Evolutionary conservation across 1,284 basidiomycete genomes (phyloP).

Genomic region (Marasmius sp.): DNA sequence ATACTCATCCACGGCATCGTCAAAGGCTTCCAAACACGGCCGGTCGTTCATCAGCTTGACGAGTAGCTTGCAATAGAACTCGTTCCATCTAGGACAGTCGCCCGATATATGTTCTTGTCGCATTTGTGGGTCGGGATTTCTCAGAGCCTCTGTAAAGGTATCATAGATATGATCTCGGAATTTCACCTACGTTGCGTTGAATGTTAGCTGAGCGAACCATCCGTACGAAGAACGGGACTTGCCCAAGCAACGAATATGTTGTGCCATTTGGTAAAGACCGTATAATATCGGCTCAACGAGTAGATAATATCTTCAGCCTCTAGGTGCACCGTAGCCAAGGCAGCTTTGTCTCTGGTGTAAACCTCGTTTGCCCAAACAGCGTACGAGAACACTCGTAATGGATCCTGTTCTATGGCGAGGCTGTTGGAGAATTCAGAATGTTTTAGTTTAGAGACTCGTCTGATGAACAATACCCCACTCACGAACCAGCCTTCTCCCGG

Average conservation of each 20-base stretch:
- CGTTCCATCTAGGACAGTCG: constrained; percentile 1
- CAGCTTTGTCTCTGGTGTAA: constrained; percentile 1
- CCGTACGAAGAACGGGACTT: not conserved
- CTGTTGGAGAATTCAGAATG: not conserved
- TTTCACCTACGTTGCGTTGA: not conserved
- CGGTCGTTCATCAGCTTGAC: not conserved
- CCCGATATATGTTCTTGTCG: not conserved
- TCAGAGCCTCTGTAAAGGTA: not conserved
- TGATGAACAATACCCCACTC: not conserved
- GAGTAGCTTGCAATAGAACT: not conserved
- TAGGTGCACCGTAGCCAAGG: not conserved
- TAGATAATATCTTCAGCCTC: constrained; percentile 1
- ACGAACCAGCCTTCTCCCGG: not conserved
- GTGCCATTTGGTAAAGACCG: constrained; percentile 1
- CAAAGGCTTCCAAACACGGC: not conserved
- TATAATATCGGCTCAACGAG: constrained; percentile 1
- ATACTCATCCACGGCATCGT: not conserved
- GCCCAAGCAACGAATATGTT: constrained; percentile 2
- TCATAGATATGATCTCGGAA: constrained; percentile 2
- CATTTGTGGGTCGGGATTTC: constrained; percentile 1
- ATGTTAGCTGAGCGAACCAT: not conserved
- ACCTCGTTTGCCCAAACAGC: constrained; percentile 3
- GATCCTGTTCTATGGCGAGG: not conserved
- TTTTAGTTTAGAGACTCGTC: not conserved
- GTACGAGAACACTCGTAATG: constrained; percentile 1